Evolutionary conservation across 805 yeast species (phyloP).

Genomic region (Yamadazyma akitaensis): DNA sequence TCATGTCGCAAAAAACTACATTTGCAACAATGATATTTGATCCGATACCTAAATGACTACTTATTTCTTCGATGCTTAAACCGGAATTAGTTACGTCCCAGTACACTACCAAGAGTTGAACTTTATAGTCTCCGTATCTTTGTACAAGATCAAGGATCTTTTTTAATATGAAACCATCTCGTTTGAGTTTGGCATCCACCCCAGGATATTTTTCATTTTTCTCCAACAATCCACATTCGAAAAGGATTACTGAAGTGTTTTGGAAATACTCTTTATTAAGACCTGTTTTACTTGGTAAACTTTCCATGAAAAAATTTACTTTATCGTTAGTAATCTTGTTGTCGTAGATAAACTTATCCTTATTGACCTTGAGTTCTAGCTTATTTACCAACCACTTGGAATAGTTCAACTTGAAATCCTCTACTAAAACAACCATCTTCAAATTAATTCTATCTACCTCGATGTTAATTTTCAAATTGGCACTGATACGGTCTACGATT

Average conservation of each 20-base stretch:
- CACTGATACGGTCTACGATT: constrained; percentile 28
- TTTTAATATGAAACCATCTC: constrained; percentile 35
- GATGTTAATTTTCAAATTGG: constrained; percentile 22
- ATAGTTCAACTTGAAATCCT: constrained; percentile 45
- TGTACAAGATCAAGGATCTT: constrained; percentile 34
- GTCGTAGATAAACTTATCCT: constrained; percentile 24
- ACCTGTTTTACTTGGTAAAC: constrained; percentile 40
- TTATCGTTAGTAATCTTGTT: constrained; percentile 22
- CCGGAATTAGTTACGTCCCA: constrained; percentile 36
- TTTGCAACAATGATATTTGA: constrained; percentile 8
- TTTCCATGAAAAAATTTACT: constrained; percentile 31
- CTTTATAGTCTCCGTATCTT: constrained; percentile 34
- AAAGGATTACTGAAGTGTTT: constrained; percentile 41
- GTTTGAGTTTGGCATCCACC: constrained; percentile 29
- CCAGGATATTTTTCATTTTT: constrained; percentile 7
- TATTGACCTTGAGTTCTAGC: constrained; percentile 34
- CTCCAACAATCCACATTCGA: constrained; percentile 49
- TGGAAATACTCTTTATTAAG: constrained; percentile 36
- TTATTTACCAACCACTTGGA: constrained; percentile 51
- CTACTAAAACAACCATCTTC: constrained; percentile 42
- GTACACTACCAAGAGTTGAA: constrained; percentile 38
- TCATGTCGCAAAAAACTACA: constrained; percentile 34
- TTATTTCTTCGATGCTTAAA: constrained; percentile 15
- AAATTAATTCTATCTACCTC: constrained; percentile 21
- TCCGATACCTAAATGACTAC: constrained; percentile 5